Conservation (phyloP, 2,329 filamentous ascomycete species). For the Arthrobotrys megalospora region DNA sequence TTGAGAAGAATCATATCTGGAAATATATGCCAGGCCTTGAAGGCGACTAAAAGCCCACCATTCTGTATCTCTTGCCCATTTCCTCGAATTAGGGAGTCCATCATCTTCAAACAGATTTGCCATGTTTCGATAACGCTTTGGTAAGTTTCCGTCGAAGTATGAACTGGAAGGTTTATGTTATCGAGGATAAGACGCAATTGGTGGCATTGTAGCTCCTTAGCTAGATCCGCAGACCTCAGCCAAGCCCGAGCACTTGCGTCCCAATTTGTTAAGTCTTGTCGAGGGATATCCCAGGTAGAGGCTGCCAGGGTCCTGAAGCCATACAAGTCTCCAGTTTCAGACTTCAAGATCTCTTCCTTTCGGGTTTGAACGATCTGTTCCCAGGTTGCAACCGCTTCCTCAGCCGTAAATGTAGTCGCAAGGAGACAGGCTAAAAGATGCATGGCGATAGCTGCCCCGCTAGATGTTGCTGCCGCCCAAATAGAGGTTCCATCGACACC, state of each 20-base stretch:
- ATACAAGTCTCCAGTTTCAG: conserved; percentile 1
- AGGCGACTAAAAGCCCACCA: conserved; percentile 59
- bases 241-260: conserved; percentile 66
- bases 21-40: conserved; percentile 64
- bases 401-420: conserved; percentile 65
- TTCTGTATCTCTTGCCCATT: conserved; percentile 58
- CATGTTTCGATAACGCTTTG: conserved; percentile 63
- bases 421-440: conserved; percentile 67
- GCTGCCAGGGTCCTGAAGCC: conserved; percentile 48
- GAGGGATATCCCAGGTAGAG: conserved; percentile 60
- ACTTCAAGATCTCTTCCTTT: conserved; percentile 41
- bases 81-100: conserved; percentile 63
- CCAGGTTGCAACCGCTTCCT: conserved; percentile 67
- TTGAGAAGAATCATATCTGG: conserved; percentile 62
- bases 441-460: conserved; percentile 62
- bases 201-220: conserved; percentile 62
- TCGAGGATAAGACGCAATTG: conserved; percentile 64
- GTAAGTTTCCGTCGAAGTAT: conserved; percentile 56
- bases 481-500: conserved; percentile 65
- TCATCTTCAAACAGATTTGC: conserved; percentile 62
- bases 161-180: conserved; percentile 62
- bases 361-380: conserved; percentile 65
- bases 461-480: conserved; percentile 66
- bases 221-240: conserved; percentile 65
- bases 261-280: conserved; percentile 65